Conservation (phyloP, 257 asterid genomes). For the Anisodus acutangulus region DNA sequence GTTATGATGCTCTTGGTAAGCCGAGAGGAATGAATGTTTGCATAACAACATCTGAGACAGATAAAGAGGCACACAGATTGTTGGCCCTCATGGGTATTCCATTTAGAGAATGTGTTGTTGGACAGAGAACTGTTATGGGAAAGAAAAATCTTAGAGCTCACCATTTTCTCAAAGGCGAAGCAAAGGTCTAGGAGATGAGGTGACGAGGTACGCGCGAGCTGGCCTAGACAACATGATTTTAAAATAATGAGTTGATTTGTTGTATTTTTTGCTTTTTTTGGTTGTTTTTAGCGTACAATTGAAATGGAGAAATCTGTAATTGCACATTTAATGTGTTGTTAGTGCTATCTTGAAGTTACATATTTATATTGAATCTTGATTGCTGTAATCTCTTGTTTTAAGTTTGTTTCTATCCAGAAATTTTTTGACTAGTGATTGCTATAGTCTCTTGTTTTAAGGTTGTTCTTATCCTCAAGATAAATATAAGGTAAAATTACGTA, state of each 20-base stretch:
- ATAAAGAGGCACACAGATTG: constrained; percentile 74
- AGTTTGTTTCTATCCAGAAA: not conserved
- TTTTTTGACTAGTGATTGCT: no score
- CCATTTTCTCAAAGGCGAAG: constrained; percentile 80
- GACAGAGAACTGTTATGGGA: constrained; percentile 40
- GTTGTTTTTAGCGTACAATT: no score
- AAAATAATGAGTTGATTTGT: no score
- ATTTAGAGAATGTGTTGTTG: constrained; percentile 68
- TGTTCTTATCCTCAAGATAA: not conserved
- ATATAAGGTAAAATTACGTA: no score
- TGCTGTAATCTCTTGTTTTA: no score
- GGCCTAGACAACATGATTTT: no score
- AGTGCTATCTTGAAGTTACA: no score
- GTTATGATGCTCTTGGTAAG: constrained; percentile 73
- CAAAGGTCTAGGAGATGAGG: constrained; percentile 52
- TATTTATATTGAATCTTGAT: not conserved
- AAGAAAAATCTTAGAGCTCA: constrained; percentile 94
- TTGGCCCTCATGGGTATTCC: constrained; percentile 97
- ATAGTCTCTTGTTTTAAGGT: not conserved
- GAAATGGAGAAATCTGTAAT: no score
- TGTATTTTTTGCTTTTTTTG: no score
- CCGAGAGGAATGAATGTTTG: constrained; percentile 97
- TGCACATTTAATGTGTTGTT: no score
- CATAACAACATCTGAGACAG: constrained; percentile 85
- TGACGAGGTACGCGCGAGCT: no score